Conservation (phyloP, 345 rosid genomes). For the Lenwebbia sp. region DNA sequence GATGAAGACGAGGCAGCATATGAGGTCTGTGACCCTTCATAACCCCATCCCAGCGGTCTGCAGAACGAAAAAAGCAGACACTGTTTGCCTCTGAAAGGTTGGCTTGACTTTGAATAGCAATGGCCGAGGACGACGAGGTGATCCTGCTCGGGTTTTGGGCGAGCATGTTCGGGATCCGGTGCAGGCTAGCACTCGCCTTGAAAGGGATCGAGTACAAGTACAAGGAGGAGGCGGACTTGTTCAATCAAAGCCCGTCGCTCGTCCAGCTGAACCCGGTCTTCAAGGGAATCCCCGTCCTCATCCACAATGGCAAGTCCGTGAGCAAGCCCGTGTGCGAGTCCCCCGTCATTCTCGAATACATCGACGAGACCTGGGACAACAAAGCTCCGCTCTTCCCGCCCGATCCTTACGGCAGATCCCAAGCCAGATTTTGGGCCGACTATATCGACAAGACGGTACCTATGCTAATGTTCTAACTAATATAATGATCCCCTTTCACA, state of each 20-base stretch:
- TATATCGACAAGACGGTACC: neutral
- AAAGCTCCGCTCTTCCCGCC: neutral
- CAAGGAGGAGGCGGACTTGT: neutral
- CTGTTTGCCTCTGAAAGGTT: too few relatives aligned
- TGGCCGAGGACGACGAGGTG: neutral
- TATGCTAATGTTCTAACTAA: neutral
- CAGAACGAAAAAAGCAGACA: too few relatives aligned
- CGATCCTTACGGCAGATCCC: slow-evolving; percentile 2
- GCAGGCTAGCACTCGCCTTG: neutral
- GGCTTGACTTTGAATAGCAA: too few relatives aligned
- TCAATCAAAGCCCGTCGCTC: neutral
- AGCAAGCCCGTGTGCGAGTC: neutral
- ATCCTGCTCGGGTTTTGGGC: neutral
- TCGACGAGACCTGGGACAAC: neutral
- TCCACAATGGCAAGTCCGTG: neutral
- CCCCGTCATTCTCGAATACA: neutral
- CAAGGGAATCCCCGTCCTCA: neutral
- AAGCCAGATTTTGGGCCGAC: slow-evolving; percentile 6
- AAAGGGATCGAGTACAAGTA: slow-evolving; percentile 1
- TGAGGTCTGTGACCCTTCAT: too few relatives aligned
- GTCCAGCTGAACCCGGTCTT: slow-evolving; percentile 1
- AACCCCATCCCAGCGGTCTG: too few relatives aligned
- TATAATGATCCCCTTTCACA: neutral
- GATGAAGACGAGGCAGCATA: neutral
- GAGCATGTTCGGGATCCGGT: neutral